Evolutionary conservation across 208 protist genomes (phyloP), one percentile per base, ranked within the genome.

Genomic region (Jaenimonas drosophilae): DNA sequence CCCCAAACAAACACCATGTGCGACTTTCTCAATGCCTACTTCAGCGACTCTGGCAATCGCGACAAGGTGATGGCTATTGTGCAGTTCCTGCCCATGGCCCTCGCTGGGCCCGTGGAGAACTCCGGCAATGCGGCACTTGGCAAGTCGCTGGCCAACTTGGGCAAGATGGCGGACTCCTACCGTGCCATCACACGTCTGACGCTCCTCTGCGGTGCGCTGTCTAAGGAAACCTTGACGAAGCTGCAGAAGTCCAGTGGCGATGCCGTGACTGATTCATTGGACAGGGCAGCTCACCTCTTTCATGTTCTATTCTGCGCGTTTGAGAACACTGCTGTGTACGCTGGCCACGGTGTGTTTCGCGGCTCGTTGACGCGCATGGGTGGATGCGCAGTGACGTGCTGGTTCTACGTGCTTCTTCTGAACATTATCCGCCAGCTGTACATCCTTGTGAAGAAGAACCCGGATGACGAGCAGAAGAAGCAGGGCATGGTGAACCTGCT

Each of bases 51-150:
- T 34, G 68, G 80, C 49, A 69, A 89, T 69, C 78, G 76, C 60
- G 84, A 93, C 47, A 88, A 88, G 77, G 75, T 93, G 47, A 88
- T 93, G 74, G 80, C 76, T 30, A 78, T 89, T 46, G 71, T 74
- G 37, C 79, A 93, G 69, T 93, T 93, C 66, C 69, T 88, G 32
- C 76, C 84, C 3, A 53, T 89, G 59, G 55, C 60, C 16, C 69
- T 89, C 30, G 69, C 66, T 47, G 80, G 71, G 16, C 75, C 74
- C 43, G 72, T 65, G 34, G 25, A 43, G n/a, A 53, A 47, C 40
- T 52, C 70, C 57, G 76, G 77, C 40, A 73, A 59, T 59, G 43
- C 56, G 14, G 42, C 56, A 21, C 74, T 92, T 25, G 65, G 70
- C 52, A 68, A 83, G 69, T 74, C 70, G 1, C 70, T 93, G 33